phyloP scores from a whole-genome alignment of 2,329 filamentous ascomycete species.

The Coniochaeta sp. region DNA sequence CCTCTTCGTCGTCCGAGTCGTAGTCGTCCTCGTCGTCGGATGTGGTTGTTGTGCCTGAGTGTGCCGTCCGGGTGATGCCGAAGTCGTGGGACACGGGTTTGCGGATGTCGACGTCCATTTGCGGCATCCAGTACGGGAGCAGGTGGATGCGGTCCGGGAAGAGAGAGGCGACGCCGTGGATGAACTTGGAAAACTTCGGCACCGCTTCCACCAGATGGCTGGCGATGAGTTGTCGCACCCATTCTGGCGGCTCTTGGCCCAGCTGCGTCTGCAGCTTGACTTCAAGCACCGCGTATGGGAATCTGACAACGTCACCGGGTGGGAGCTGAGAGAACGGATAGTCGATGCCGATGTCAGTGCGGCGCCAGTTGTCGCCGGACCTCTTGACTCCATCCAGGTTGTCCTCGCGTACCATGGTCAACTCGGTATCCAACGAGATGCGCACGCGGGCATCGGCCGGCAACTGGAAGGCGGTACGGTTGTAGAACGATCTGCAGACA shows the following conservation, averaged over 20 bases:
- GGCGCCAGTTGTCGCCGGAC: slow-evolving; percentile 84
- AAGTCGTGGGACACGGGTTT: slow-evolving; percentile 86
- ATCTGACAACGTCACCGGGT: slow-evolving; percentile 75
- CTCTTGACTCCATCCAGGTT: slow-evolving; percentile 76
- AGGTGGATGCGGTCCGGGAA: slow-evolving; percentile 84
- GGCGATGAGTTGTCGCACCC: slow-evolving; percentile 87
- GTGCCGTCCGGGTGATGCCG: slow-evolving; percentile 74
- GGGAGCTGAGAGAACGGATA: slow-evolving; percentile 88
- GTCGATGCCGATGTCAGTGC: slow-evolving; percentile 96
- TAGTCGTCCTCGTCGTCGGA: slow-evolving; percentile 60
- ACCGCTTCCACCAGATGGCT: slow-evolving; percentile 98
- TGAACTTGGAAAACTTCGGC: slow-evolving; percentile 98
- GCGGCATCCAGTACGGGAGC: slow-evolving; percentile 93
- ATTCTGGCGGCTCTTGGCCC: slow-evolving; percentile 90
- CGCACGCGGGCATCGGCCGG: slow-evolving; percentile 93
- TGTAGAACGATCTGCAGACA: slow-evolving; percentile 93
- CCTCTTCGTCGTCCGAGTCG: slow-evolving; percentile 59
- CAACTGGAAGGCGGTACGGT: slow-evolving; percentile 94
- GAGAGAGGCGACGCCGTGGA: slow-evolving; percentile 83
- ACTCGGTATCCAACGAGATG: slow-evolving; percentile 92
- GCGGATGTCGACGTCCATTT: slow-evolving; percentile 96
- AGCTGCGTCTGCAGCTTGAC: slow-evolving; percentile 96
- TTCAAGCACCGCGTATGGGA: slow-evolving; percentile 93
- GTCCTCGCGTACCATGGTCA: slow-evolving; percentile 92
- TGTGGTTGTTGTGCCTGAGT: slow-evolving; percentile 69